These are phyloP conservation scores for Glutinoglossum americanum DNA, from an alignment of 495 filamentous ascomycete genomes.

Conservation along the genomic window DNA sequence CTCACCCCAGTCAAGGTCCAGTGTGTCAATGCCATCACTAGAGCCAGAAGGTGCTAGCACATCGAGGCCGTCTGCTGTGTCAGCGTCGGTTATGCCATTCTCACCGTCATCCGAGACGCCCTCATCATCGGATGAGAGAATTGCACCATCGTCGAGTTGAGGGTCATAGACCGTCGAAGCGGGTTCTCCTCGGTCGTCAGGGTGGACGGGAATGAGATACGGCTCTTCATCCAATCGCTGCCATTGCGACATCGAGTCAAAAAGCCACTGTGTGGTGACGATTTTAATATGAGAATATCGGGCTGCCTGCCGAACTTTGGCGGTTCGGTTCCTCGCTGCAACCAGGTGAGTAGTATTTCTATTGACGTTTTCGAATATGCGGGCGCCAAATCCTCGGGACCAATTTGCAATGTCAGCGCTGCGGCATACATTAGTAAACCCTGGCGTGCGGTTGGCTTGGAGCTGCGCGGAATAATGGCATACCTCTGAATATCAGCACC, in stretches of 20 bases:
- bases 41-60: constrained; percentile 1
- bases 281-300: constrained; percentile 60
- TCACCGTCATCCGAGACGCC: not conserved
- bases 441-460: not conserved
- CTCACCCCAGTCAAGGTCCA: constrained; percentile 5
- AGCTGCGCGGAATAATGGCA: constrained; percentile 8
- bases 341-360: constrained; percentile 44
- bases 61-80: constrained; percentile 4
- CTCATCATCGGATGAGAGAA: constrained; percentile 3
- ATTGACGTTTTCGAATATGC: constrained; percentile 36
- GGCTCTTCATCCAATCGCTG: constrained; percentile 46
- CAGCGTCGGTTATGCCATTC: not conserved
- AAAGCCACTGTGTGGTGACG: constrained; percentile 74
- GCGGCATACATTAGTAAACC: constrained; percentile 6
- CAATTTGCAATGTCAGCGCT: constrained; percentile 68
- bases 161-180: constrained; percentile 12
- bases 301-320: constrained; percentile 65
- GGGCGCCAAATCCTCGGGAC: constrained; percentile 65
- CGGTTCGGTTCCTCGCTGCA: constrained; percentile 58
- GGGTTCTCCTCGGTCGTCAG: constrained; percentile 31
- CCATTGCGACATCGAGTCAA: constrained; percentile 64
- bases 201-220: constrained; percentile 46
- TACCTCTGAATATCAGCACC: constrained; percentile 45
- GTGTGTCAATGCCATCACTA: not conserved
- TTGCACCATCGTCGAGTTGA: not conserved